Base-by-base conservation (phyloP, 2,329 filamentous ascomycete genomes). In the Verticillium dahliae region DNA sequence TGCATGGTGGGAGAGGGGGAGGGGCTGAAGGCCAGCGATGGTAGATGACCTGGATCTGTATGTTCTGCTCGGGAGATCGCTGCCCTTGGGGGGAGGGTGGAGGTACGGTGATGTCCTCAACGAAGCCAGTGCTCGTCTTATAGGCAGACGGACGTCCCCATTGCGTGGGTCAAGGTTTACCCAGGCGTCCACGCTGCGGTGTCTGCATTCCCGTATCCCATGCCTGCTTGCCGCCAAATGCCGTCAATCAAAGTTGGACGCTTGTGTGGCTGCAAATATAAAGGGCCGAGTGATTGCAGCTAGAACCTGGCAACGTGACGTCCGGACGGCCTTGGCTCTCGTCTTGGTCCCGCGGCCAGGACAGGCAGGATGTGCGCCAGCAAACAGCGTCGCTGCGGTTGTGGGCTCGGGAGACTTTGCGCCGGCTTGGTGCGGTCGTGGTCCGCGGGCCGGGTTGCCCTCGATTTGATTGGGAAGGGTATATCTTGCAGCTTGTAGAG, bases 1-100 rank as follows among this genome's bases (percentile, higher is more conserved):
- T 63, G 64, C 64, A 65, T 65, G 41, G 33, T 18, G 41, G 31
- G 15, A 9, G 41, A 3, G 55, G 52, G n/a, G 14, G 39, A 15
- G 18, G 35, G 31, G 58, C 15, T 4, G 33, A 18, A 13, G 11
- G 10, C 11, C 39, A 18, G 56, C 6, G 34, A 56, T 56, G 55
- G 34, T 7, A 3, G n/a, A 56, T 35, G 55, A 57, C 7, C n/a
- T 7, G 55, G n/a, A 15, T 3, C n/a, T 6, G 18, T 52, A 34
- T 18, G 22, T 10, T 10, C 22, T 27, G 27, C 27, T 31, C 27
- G 35, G n/a, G 6, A 22, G 34, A 18, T 57, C 56, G 15, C 22
- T 37, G 37, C 38, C 35, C 9, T 37, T 37, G 35, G 35, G 13
- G 4, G 7, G 35, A 37, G 35, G 13, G 9, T 10, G 4, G 35